Base-by-base conservation (phyloP, 768 basidiomycete genomes). In the Hygrophoropsis aurantiaca region DNA sequence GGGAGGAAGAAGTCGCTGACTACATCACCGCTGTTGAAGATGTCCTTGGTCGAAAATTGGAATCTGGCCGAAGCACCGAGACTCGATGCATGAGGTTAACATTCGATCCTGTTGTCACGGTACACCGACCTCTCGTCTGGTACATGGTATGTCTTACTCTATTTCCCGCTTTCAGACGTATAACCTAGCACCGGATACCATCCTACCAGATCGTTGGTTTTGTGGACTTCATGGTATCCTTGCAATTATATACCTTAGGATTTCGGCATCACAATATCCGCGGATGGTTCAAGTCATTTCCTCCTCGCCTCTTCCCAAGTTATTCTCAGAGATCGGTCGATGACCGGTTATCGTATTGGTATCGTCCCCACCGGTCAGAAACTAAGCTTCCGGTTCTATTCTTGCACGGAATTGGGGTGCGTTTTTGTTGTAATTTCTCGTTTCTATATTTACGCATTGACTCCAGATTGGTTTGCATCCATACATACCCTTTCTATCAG, bases 361-460 rank as follows among this genome's bases (percentile, higher is more conserved):
- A 74, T 49, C 66, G 72, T 3, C 73, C 76, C 3, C 82, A 84
- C 48, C 68, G 62, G 26, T 75, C 79, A 4, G 44, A 41, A 8
- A 67, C 66, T 2, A 79, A 76, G 50, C 63, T 67, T 8, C 81
- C 84, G 0, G 62, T 87, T 9, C 59, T 85, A n/a, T 84, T 86
- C 55, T 54, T 87, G 1, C 84, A 87, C 45, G 85, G 84, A 9
- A 78, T 85, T n/a, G 85, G 84, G 9, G 81, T 84, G 62, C 3
- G 74, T 48, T 11, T 30, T 11, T 25, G 7, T 33, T 25, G 7
- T 33, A 11, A 16, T 20, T 25, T 27, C 26, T n/a, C 24, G 19
- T 16, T 9, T 52, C 27, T n/a, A 55, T 7, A 6, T 26, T 48
- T 13, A n/a, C 37, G 46, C 18, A 19, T 40, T 11, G 42, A n/a